Evolutionary conservation across 495 filamentous ascomycete genomes (phyloP).

Genomic region (Collariella sp.): DNA sequence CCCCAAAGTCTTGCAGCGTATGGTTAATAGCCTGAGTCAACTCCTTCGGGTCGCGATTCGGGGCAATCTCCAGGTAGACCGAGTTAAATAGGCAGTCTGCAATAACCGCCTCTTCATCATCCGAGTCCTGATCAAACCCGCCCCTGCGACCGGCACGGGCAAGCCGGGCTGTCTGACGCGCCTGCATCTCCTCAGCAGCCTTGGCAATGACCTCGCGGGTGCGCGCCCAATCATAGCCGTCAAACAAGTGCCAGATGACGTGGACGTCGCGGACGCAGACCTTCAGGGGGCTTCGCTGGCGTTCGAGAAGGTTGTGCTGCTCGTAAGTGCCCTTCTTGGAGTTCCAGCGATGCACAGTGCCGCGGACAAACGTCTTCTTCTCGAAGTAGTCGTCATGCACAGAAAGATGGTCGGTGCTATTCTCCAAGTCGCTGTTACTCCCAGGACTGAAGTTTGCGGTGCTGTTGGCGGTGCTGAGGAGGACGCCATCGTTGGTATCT

Average conservation of each 20-base stretch:
- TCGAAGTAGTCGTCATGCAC: constrained; percentile 80
- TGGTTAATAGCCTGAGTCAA: constrained; percentile 77
- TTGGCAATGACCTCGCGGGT: constrained; percentile 80
- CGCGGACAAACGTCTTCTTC: constrained; percentile 48
- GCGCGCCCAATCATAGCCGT: constrained; percentile 92
- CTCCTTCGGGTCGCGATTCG: constrained; percentile 74
- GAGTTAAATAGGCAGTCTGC: constrained; percentile 97
- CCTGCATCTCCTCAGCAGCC: constrained; percentile 78
- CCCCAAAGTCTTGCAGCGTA: constrained; percentile 76
- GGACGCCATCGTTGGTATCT: constrained; percentile 48
- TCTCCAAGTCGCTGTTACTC: constrained; percentile 23
- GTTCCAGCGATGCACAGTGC: constrained; percentile 70
- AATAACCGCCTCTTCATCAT: constrained; percentile 79
- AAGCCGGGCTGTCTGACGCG: constrained; percentile 65
- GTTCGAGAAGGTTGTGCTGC: constrained; percentile 50
- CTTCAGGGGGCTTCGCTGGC: constrained; percentile 61
- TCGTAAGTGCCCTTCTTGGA: constrained; percentile 66
- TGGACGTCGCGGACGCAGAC: constrained; percentile 78
- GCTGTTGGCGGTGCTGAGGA: constrained; percentile 49
- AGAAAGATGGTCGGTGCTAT: constrained; percentile 42
- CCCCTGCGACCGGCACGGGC: constrained; percentile 35
- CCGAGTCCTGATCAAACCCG: constrained; percentile 48
- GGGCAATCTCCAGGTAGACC: constrained; percentile 90
- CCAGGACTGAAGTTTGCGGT: constrained; percentile 53
- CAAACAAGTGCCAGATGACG: constrained; percentile 95